Evolutionary conservation across 345 rosid genomes (phyloP).

Genomic region (Citrus inodora): DNA sequence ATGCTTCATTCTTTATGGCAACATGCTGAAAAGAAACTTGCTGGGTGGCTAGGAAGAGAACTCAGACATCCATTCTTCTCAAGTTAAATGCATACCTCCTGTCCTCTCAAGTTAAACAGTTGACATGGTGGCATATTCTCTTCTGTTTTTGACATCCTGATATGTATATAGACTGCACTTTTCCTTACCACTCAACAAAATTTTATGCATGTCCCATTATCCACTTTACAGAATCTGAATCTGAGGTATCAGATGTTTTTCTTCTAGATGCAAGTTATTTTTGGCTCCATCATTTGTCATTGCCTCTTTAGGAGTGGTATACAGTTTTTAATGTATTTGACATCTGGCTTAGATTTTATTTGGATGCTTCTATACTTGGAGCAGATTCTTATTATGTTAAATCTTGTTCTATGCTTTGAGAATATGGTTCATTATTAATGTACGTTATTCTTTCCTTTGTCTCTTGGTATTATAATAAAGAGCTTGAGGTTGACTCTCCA

Average conservation of each 20-base stretch:
- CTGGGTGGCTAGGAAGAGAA: neutral
- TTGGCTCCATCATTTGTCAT: neutral
- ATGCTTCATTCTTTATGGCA: neutral
- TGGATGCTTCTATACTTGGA: neutral
- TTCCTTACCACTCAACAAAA: neutral
- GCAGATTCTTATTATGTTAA: neutral
- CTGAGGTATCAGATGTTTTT: neutral
- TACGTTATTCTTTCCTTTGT: neutral
- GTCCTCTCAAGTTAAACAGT: neutral
- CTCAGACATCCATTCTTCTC: neutral
- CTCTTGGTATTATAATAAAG: conserved; percentile 29
- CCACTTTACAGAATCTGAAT: neutral
- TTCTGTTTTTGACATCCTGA: neutral
- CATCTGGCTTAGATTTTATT: neutral
- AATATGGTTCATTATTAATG: neutral
- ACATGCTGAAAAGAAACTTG: neutral
- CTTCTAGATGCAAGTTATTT: neutral
- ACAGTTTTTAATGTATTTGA: neutral
- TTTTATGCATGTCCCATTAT: neutral
- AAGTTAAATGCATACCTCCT: neutral
- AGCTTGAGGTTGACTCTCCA: conserved; percentile 84
- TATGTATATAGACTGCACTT: neutral
- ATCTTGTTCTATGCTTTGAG: neutral
- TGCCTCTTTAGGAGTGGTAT: neutral
- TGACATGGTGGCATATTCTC: neutral